Conservation (phyloP, 345 rosid species). For the Luvunga scandens region DNA sequence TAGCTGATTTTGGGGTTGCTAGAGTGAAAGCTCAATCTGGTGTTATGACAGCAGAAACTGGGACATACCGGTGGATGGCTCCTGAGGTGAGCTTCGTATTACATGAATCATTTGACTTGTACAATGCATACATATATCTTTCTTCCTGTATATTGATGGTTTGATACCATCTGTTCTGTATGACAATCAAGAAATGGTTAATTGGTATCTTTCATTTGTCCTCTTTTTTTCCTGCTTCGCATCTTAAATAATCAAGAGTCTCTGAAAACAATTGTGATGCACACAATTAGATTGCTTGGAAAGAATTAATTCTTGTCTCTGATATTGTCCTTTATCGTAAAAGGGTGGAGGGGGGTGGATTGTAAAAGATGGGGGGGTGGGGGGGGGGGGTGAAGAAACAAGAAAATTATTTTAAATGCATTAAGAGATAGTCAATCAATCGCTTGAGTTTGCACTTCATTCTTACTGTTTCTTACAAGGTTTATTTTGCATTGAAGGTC, state of each 20-base stretch:
- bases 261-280: background rate
- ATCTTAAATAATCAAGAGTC: background rate
- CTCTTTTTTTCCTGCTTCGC: background rate
- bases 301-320: background rate
- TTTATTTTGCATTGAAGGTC: constrained; percentile 56
- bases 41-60: constrained; percentile 99
- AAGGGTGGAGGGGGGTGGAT: no score
- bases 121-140: background rate
- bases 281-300: background rate
- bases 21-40: constrained; percentile 89
- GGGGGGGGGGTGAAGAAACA: no score
- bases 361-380: no score
- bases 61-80: constrained; percentile 99
- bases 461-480: constrained; percentile 28
- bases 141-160: background rate
- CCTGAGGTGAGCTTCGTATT: constrained; percentile 65
- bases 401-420: background rate
- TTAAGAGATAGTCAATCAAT: background rate
- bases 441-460: background rate
- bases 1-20: constrained; percentile 99
- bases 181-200: background rate
- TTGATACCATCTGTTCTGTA: background rate
- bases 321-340: background rate
- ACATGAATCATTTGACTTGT: background rate
- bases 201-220: background rate